phyloP scores from a whole-genome alignment of 768 basidiomycete species.

The Roridomyces roridus region DNA sequence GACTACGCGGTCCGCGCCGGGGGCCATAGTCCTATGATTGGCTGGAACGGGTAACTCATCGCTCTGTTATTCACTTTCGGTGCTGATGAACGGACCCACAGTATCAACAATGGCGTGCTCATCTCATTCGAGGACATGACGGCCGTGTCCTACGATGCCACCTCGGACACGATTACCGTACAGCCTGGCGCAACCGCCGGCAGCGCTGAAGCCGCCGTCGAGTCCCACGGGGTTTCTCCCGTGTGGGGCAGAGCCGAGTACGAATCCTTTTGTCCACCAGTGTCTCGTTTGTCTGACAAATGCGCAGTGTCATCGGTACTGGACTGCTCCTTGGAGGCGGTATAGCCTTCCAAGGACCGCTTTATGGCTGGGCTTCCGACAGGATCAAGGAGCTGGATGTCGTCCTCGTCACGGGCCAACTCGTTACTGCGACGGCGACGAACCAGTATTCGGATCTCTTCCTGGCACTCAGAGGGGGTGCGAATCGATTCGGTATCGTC shows the following conservation, averaged over 20 bases:
- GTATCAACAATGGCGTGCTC: slow-evolving; percentile 44
- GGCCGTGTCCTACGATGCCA: slow-evolving; percentile 36
- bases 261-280: too few relatives aligned
- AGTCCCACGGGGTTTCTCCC: slow-evolving; percentile 46
- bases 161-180: slow-evolving; percentile 42
- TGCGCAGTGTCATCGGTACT: slow-evolving; percentile 43
- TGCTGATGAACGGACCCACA: slow-evolving; percentile 18
- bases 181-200: slow-evolving; percentile 49
- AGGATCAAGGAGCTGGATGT: slow-evolving; percentile 45
- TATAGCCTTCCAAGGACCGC: slow-evolving; percentile 42
- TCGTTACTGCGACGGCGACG: slow-evolving; percentile 46
- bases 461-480: slow-evolving; percentile 49
- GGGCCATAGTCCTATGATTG: slow-evolving; percentile 46
- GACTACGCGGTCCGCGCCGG: slow-evolving; percentile 51
- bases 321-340: slow-evolving; percentile 51
- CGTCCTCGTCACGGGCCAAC: slow-evolving; percentile 46
- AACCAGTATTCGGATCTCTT: slow-evolving; percentile 50
- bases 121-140: slow-evolving; percentile 44
- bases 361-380: slow-evolving; percentile 46
- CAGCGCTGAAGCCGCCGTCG: slow-evolving; percentile 39
- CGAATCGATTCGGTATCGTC: slow-evolving; percentile 51
- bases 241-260: slow-evolving; percentile 35
- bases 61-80: slow-evolving; percentile 12
- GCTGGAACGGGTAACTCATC: slow-evolving; percentile 53
- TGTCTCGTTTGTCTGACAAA: too few relatives aligned